phyloP scores from a whole-genome alignment of 352 stramenopile genomes.

The Phytophthora cactorum region DNA sequence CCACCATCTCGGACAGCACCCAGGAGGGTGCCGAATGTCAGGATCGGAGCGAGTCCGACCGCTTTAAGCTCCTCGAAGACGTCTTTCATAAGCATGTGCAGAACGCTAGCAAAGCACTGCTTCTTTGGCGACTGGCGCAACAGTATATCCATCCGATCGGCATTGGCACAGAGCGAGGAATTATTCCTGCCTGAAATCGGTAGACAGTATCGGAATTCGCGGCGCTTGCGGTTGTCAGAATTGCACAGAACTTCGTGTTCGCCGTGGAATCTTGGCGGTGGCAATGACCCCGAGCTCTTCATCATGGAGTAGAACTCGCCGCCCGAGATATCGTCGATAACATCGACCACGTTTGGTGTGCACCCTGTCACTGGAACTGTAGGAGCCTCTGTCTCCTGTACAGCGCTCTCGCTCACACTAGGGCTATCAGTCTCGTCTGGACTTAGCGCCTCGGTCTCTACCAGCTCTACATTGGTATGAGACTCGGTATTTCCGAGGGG shows the following conservation, averaged over 20 bases:
- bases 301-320: constrained; percentile 11
- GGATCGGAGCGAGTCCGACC: constrained; percentile 25
- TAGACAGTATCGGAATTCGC: constrained; percentile 43
- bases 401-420: not conserved
- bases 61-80: constrained; percentile 46
- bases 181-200: constrained; percentile 53
- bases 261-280: constrained; percentile 24
- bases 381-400: not conserved
- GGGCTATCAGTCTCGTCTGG: not conserved
- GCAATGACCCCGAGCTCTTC: constrained; percentile 4
- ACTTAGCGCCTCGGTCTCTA: too few relatives aligned
- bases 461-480: not conserved
- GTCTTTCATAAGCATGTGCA: constrained; percentile 61
- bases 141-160: constrained; percentile 56
- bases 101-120: constrained; percentile 48
- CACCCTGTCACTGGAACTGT: not conserved
- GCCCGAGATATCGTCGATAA: constrained; percentile 2
- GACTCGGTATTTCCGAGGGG: too few relatives aligned
- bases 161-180: constrained; percentile 35
- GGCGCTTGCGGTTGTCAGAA: not conserved
- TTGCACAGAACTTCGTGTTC: constrained; percentile 25
- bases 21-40: constrained; percentile 54
- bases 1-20: constrained; percentile 48
- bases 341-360: not conserved
- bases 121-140: constrained; percentile 24